Conservation (phyloP, 257 asterid species). For the Lithospermum erythrorhizon region DNA sequence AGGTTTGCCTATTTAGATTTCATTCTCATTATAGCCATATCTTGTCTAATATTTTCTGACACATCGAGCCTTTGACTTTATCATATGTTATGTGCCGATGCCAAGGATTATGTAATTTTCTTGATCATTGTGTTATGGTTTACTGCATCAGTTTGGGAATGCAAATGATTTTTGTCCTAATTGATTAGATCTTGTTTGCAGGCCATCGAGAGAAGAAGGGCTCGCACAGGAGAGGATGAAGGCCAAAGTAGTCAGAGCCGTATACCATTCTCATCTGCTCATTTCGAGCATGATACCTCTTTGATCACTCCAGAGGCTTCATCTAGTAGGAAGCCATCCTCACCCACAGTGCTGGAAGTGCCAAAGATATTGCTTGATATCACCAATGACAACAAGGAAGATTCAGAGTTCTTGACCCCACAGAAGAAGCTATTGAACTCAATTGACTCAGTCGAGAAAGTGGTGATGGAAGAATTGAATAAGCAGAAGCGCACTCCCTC, state of each 20-base stretch:
- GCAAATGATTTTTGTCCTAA: background rate
- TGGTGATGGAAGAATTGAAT: slow-evolving; percentile 54
- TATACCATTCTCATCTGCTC: slow-evolving; percentile 43
- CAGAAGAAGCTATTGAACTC: slow-evolving; percentile 55
- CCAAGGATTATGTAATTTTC: too few relatives aligned
- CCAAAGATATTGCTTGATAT: slow-evolving; percentile 62
- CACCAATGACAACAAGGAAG: slow-evolving; percentile 29
- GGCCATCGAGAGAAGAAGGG: slow-evolving; percentile 60
- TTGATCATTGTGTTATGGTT: background rate
- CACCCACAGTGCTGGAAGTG: slow-evolving; percentile 39
- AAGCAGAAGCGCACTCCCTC: slow-evolving; percentile 55
- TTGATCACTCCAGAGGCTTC: slow-evolving; percentile 34
- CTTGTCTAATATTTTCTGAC: too few relatives aligned
- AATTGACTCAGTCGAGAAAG: slow-evolving; percentile 59
- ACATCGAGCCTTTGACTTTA: too few relatives aligned
- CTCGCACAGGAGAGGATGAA: slow-evolving; percentile 36
- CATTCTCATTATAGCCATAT: too few relatives aligned
- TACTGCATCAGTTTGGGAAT: background rate
- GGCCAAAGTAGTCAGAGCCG: slow-evolving; percentile 42
- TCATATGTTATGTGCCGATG: too few relatives aligned
- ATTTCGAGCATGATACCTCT: slow-evolving; percentile 38
- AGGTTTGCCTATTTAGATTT: too few relatives aligned
- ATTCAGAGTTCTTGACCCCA: slow-evolving; percentile 43
- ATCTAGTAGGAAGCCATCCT: slow-evolving; percentile 14
- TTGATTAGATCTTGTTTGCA: slow-evolving; percentile 5